Percentiles rank a stretch among this genome's conserved stretches.
Conservation (phyloP, 129 eudicot species). For the Flaveria trinervia region DNA sequence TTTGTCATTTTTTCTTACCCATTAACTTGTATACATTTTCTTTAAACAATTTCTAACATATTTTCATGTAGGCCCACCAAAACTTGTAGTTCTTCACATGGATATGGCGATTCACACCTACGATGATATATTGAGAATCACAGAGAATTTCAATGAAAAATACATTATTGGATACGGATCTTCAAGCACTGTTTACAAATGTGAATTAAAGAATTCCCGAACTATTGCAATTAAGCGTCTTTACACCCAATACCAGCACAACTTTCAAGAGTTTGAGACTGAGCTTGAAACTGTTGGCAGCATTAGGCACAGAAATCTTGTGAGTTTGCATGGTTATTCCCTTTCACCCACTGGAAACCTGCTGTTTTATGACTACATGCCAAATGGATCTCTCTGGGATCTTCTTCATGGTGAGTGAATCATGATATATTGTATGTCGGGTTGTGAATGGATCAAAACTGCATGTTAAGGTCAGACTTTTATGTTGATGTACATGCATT, state of each 20-base stretch:
- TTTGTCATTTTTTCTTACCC: slow-evolving; percentile 5
- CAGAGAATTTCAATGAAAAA: slow-evolving; percentile 74
- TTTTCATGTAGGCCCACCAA: slow-evolving; percentile 55
- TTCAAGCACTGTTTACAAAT: slow-evolving; percentile 91
- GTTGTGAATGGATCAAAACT: neutral
- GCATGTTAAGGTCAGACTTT: neutral
- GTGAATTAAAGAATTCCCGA: slow-evolving; percentile 71
- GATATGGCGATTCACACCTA: slow-evolving; percentile 85
- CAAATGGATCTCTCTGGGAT: slow-evolving; percentile 94
- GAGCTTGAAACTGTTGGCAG: slow-evolving; percentile 81
- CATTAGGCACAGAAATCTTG: slow-evolving; percentile 81
- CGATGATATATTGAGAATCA: slow-evolving; percentile 78
- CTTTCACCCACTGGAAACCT: slow-evolving; percentile 77
- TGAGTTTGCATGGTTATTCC: slow-evolving; percentile 84
- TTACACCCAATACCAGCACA: slow-evolving; percentile 62
- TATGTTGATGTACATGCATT: neutral
- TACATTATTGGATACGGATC: slow-evolving; percentile 87
- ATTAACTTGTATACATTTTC: neutral
- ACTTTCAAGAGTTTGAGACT: slow-evolving; percentile 71
- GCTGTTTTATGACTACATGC: slow-evolving; percentile 90
- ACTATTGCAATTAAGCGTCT: slow-evolving; percentile 88
- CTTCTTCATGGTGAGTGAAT: slow-evolving; percentile 75
- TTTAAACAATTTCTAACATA: neutral
- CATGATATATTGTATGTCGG: no score
- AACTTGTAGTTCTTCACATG: slow-evolving; percentile 81